These are phyloP conservation scores for Aspergillus baeticus DNA, from an alignment of 495 filamentous ascomycete genomes.

Conservation along the genomic window DNA sequence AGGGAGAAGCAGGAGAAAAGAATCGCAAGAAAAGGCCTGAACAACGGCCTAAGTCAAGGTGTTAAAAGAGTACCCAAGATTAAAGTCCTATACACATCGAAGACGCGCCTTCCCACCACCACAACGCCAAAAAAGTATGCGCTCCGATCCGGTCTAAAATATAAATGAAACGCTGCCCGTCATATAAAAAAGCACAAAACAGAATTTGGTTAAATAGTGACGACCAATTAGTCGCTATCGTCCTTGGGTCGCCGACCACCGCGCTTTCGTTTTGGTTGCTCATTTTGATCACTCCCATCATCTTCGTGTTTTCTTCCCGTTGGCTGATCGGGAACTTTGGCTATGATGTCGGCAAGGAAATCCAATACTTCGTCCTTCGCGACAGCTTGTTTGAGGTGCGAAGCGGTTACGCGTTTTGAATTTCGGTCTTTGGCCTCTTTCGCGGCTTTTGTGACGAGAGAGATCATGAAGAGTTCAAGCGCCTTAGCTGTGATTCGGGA, in stretches of 20 bases:
- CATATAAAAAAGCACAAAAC: conserved; percentile 13
- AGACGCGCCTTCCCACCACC: conserved; percentile 24
- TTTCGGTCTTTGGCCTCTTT: conserved; percentile 75
- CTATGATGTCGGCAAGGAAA: conserved; percentile 88
- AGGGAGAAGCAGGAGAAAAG: not conserved
- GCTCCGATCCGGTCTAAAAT: conserved; percentile 32
- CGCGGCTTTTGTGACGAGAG: conserved; percentile 82
- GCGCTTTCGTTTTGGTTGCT: conserved; percentile 50
- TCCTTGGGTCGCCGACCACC: conserved; percentile 47
- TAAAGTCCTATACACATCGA: conserved; percentile 32
- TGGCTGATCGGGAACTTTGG: conserved; percentile 76
- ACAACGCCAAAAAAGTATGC: conserved; percentile 32
- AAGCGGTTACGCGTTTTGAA: conserved; percentile 84
- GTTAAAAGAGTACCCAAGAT: conserved; percentile 13
- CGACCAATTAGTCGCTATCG: conserved; percentile 36
- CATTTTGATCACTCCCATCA: conserved; percentile 50
- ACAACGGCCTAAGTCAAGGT: conserved; percentile 2
- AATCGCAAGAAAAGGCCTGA: not conserved
- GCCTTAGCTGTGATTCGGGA: conserved; percentile 62
- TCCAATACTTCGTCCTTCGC: conserved; percentile 85
- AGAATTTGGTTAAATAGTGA: not conserved
- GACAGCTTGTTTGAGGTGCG: conserved; percentile 88
- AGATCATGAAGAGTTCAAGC: conserved; percentile 95
- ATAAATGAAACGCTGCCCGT: conserved; percentile 30
- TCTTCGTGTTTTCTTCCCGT: conserved; percentile 53